Evolutionary conservation across 306 rosid genomes (phyloP), one percentile per base, ranked within the genome.

Genomic region (Casuarina cunninghamiana): DNA sequence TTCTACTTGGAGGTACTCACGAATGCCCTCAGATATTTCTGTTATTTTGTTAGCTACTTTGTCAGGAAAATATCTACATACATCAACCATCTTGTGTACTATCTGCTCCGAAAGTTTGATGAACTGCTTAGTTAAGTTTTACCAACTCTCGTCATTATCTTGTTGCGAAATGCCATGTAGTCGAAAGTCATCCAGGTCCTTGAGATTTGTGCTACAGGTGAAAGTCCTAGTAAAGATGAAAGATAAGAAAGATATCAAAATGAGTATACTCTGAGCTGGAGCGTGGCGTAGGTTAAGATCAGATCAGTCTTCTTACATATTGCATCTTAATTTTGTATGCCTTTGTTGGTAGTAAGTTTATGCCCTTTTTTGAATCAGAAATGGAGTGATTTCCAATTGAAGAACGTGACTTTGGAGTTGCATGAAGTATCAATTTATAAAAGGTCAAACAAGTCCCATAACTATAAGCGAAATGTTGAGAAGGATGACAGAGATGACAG

Each of bases 1-100:
- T 81, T 66, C 81, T 79, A 84, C 55, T 38, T 8, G 21, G 75
- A 83, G 84, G 90, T 84, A 75, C 42, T 6, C 41, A 26, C 37
- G 10, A 49, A 32, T 9, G 26, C n/a, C 39, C 8, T 66, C 8
- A 10, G 6, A 17, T 10, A 42, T 60, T 45, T 6, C 65, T 62
- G 43, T 46, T 26, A 11, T 8, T 45, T 7, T 15, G 43, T 4
- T 50, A 50, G 17, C 44, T 37, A 11, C 58, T 13, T 73, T 53
- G 37, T 39, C 48, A 44, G 5, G 51, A 10, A 54, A 19, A n/a
- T 41, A 6, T 39, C 17, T 32, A 0, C 0, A 13, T 21, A 39
- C 42, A 39, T 54, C 35, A 37, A 38, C 5, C 3, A 13, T 41
- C 35, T 26, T 48, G 0, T 49, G 60, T 49, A 46, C 58, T 7